Evolutionary conservation across 805 yeast species (phyloP), one percentile per base, ranked within the genome.

Genomic region (Starmerella vitae): DNA sequence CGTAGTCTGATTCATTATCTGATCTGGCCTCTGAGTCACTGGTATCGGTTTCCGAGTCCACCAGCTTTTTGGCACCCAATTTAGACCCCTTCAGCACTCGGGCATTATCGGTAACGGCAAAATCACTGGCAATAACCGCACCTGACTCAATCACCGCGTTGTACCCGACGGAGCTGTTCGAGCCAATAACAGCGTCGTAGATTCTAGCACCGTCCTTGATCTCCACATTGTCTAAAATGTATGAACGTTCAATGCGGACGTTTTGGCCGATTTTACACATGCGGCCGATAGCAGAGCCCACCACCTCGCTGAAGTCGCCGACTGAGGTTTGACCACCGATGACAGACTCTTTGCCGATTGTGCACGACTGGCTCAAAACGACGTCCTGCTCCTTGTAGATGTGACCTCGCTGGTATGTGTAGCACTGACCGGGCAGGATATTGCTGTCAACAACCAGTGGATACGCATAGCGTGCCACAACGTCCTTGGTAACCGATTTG

Each of bases 371-470:
- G 0, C 96, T 94, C 48, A 88, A 67, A 7, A 84, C 75, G n/a
- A 88, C 88, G 48, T 77, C 79, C 28, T 74, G 72, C 55, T 86
- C 96, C 60, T 85, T 85, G 60, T 91, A 91, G 38, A 88, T 72
- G 58, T 91, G 93, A 38, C 82, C 79, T 37, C 78, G 70, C 52
- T 79, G 93, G 59, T 84, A 84, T 2, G 76, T 63, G 56, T 82
- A 91, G 2, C 82, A 70, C 53, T 80, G 84, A 51, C 70, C 75
- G 4, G 29, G 46, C 20, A 42, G 38, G 21, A 70, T 74, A 57
- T 88, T 86, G 39, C 85, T 66, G 48, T 88, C 97, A 3, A 94
- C 88, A 14, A 78, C 83, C 39, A 88, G 64, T 20, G 98, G 98
- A 54, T 84, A 88, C 43, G 88, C 71, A 83, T 94, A 91, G 56